Evolutionary conservation across 306 rosid species (phyloP).

Genomic region (Medicago ruthenica): DNA sequence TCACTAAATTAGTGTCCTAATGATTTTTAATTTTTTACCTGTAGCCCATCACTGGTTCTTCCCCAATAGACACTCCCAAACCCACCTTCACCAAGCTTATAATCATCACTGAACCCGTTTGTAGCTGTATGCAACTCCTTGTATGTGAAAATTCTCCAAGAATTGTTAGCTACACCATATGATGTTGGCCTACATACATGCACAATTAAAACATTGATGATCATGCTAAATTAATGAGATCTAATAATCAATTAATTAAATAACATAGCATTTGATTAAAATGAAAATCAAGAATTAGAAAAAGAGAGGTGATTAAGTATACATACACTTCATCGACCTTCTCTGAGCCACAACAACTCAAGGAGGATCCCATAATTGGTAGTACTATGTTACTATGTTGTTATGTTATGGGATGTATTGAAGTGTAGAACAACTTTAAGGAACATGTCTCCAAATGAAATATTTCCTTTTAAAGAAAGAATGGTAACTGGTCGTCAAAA

Average conservation of each 20-base stretch:
- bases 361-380: conserved; percentile 65
- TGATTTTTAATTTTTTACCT: conserved; percentile 46
- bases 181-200: conserved; percentile 55
- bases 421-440: conserved; percentile 24
- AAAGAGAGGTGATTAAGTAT: background rate
- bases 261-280: background rate
- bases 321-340: conserved; percentile 70
- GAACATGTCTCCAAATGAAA: conserved; percentile 35
- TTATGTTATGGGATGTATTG: conserved; percentile 10
- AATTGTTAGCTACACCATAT: conserved; percentile 46
- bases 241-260: no score
- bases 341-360: conserved; percentile 73
- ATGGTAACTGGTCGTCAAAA: background rate
- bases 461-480: conserved; percentile 50
- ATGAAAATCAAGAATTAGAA: background rate
- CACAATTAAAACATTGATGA: background rate
- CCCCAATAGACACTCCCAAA: conserved; percentile 93
- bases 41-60: conserved; percentile 73
- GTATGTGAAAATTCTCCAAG: conserved; percentile 88
- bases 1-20: background rate
- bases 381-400: background rate
- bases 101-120: conserved; percentile 76
- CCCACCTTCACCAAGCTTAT: conserved; percentile 89
- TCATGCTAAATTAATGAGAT: background rate
- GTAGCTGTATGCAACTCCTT: conserved; percentile 88